These are phyloP conservation scores for Apiotrichum sp. DNA, from an alignment of 1,284 basidiomycete species.

Conservation along the genomic window DNA sequence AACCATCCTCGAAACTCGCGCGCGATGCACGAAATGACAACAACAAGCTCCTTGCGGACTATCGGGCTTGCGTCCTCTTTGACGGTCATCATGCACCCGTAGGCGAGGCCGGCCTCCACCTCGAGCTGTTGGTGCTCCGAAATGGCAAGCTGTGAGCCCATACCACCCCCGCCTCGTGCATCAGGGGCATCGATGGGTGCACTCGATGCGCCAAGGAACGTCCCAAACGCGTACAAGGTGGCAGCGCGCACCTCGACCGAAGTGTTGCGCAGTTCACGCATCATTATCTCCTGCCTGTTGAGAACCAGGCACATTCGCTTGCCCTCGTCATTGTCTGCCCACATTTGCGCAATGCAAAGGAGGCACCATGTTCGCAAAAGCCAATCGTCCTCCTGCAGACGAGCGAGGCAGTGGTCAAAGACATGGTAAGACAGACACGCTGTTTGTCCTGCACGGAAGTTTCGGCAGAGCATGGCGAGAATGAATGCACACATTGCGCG, in stretches of 20 bases:
- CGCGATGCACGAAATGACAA: constrained; percentile 86
- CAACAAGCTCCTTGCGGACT: constrained; percentile 88
- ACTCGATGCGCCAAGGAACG: constrained; percentile 85
- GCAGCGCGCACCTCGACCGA: constrained; percentile 90
- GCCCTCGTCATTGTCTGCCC: constrained; percentile 85
- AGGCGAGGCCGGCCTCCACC: constrained; percentile 54
- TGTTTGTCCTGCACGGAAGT: constrained; percentile 77
- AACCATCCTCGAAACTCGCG: constrained; percentile 96
- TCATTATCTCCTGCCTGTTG: constrained; percentile 72
- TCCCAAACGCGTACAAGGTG: constrained; percentile 85
- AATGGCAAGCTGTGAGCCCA: constrained; percentile 73
- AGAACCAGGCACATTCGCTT: constrained; percentile 77
- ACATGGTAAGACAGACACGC: constrained; percentile 80
- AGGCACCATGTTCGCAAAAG: constrained; percentile 90
- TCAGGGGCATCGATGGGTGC: constrained; percentile 55
- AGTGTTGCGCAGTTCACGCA: constrained; percentile 74
- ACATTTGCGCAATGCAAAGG: constrained; percentile 89
- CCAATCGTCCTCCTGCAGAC: constrained; percentile 80
- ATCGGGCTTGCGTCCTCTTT: constrained; percentile 93
- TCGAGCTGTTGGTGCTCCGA: constrained; percentile 63
- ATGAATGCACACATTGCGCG: constrained; percentile 99
- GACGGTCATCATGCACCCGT: constrained; percentile 57
- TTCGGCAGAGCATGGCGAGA: constrained; percentile 83
- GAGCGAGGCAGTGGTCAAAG: constrained; percentile 81
- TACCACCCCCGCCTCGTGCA: constrained; percentile 73